These are phyloP conservation scores for Acmispon strigosus DNA, from an alignment of 306 rosid species.

Conservation along the genomic window DNA sequence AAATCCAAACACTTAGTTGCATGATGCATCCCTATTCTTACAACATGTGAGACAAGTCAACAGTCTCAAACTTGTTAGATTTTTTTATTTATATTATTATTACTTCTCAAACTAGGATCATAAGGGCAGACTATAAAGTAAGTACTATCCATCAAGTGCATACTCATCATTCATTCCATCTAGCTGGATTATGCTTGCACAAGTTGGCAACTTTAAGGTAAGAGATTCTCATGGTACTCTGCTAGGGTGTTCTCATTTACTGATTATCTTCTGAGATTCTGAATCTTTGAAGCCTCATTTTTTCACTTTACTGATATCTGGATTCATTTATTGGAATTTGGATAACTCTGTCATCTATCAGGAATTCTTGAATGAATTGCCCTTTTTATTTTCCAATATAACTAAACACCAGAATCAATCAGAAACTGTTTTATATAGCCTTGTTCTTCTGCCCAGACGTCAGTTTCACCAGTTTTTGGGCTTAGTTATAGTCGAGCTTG, in stretches of 20 bases:
- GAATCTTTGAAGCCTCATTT: not conserved
- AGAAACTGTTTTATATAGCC: not conserved
- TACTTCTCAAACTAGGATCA: too few relatives aligned
- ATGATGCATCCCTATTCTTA: not conserved
- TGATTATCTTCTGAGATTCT: not conserved
- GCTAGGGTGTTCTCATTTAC: constrained; percentile 5
- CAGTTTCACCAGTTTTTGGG: not conserved
- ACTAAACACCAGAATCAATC: not conserved
- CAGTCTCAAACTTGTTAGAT: not conserved
- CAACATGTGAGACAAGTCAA: constrained; percentile 13
- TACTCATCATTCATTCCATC: not conserved
- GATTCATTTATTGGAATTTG: not conserved
- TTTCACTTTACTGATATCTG: not conserved
- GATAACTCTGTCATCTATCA: not conserved
- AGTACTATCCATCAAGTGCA: not conserved
- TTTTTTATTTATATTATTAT: too few relatives aligned
- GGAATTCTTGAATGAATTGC: not conserved
- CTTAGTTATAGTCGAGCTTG: not conserved
- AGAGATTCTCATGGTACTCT: not conserved
- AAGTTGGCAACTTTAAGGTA: constrained; percentile 25
- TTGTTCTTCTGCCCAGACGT: not conserved
- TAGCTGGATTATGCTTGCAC: not conserved
- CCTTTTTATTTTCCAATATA: not conserved
- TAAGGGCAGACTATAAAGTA: not conserved
- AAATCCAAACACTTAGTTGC: not conserved